phyloP scores from a whole-genome alignment of 2,329 filamentous ascomycete species.

The Claviceps purpurea region DNA sequence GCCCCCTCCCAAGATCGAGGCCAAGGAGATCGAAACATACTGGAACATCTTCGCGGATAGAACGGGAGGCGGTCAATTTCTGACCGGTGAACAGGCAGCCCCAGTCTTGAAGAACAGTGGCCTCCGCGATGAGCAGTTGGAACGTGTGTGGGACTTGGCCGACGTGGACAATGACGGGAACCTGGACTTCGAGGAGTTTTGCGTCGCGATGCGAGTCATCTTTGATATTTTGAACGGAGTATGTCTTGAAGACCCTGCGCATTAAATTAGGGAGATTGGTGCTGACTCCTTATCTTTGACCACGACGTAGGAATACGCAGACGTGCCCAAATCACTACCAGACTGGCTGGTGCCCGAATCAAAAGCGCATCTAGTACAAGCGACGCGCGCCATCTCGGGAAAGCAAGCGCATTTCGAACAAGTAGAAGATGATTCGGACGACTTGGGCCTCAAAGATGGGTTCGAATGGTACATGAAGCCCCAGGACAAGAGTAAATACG shows the following conservation, averaged over 20 bases:
- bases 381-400: constrained; percentile 64
- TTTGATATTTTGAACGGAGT: constrained; percentile 96
- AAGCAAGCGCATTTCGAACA: constrained; percentile 73
- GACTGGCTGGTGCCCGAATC: constrained; percentile 97
- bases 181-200: constrained; percentile 98
- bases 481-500: constrained; percentile 81
- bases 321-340: constrained; percentile 74
- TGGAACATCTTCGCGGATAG: constrained; percentile 51
- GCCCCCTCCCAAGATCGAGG: constrained; percentile 43
- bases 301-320: constrained; percentile 58
- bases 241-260: constrained; percentile 10
- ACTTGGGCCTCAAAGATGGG: constrained; percentile 77
- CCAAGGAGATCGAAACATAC: constrained; percentile 50
- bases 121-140: constrained; percentile 63
- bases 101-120: constrained; percentile 52
- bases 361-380: constrained; percentile 81
- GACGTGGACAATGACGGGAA: constrained; percentile 97
- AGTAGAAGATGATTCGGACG: constrained; percentile 71
- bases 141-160: constrained; percentile 91
- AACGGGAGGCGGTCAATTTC: constrained; percentile 45
- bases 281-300: neutral
- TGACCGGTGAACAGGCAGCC: constrained; percentile 48
- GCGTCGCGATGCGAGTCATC: constrained; percentile 94
- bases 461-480: constrained; percentile 99
- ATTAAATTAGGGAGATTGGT: neutral